Evolutionary conservation across 768 basidiomycete genomes (phyloP), one percentile per base, ranked within the genome.

Genomic region (Tulasnella sp.): DNA sequence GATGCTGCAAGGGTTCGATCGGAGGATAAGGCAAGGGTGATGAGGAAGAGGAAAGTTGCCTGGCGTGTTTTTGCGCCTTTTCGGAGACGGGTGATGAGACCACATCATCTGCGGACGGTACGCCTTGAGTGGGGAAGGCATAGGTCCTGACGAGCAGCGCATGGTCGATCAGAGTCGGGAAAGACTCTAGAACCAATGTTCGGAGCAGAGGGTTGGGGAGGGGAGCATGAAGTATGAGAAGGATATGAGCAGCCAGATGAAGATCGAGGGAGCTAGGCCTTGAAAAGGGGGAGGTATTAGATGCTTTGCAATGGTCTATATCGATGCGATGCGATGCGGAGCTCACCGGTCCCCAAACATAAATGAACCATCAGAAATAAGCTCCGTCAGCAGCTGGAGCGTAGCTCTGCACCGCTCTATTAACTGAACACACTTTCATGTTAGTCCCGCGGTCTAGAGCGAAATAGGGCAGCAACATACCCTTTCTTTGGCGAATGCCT

Each of bases 251-350:
- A 24, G 94, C 92, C 28, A 95, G 86, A 50, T 90, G 84, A 34
- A 93, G 84, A 81, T 96, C 94, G 24, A 94, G 85, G 6, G 89
- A 88, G 1, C 92, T 90, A 18, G 89, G 89, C 72, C 94, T 95
- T 31, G 5, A 22, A 24, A 69, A 28, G 31, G 12, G 31, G 6
- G 1, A 60, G 12, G 31, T 8, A 37, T 31, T 28, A 69, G 64
- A 37, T 37, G 16, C 28, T 12, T 37, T 16, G 28, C 64, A 69
- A 18, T 34, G 8, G 28, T 14, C 18, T 31, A 28, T 18, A 7
- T 12, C 31, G 12, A 5, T 34, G 18, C 20, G 12, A 5, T 34
- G 18, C 20, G 64, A 37, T 37, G 77, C 80, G 34, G n/a, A n/a
- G 79, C 87, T 81, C 79, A 90, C 92, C 85, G 86, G 16, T 90